Percentiles rank a stretch among this genome's conserved stretches.
phyloP scores from a whole-genome alignment of 257 asterid genomes.

The Misopates orontium region DNA sequence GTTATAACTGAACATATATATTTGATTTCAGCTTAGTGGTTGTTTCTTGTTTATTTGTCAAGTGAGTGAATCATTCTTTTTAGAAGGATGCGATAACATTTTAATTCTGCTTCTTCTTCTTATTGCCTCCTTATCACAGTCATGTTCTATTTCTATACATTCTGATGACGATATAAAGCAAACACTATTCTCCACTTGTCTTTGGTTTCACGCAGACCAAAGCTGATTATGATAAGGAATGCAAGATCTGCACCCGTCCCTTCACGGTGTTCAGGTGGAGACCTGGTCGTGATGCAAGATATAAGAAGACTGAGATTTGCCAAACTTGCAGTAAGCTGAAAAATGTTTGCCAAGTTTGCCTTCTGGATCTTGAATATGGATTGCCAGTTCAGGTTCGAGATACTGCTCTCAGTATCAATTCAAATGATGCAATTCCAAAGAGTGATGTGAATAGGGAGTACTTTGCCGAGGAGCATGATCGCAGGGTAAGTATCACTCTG shows the following conservation, averaged over 20 bases:
- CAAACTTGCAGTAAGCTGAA: slow-evolving; percentile 97
- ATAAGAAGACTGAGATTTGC: slow-evolving; percentile 90
- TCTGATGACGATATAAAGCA: neutral
- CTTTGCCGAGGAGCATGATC: slow-evolving; percentile 98
- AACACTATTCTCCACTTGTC: neutral
- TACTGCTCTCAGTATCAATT: slow-evolving; percentile 79
- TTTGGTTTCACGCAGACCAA: slow-evolving; percentile 58
- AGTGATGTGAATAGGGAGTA: slow-evolving; percentile 95
- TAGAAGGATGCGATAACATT: neutral
- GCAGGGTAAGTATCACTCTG: slow-evolving; percentile 53
- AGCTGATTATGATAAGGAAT: slow-evolving; percentile 94
- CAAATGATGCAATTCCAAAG: slow-evolving; percentile 94
- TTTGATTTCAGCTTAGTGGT: neutral
- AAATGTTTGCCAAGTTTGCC: slow-evolving; percentile 98
- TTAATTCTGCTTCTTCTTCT: neutral
- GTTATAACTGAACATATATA: neutral
- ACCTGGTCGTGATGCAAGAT: slow-evolving; percentile 99
- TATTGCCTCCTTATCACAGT: neutral
- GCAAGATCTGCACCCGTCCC: slow-evolving; percentile 97
- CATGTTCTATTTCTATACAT: neutral
- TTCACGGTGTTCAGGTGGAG: slow-evolving; percentile 98
- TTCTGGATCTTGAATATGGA: slow-evolving; percentile 95
- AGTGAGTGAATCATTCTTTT: neutral
- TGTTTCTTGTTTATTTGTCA: too few relatives aligned
- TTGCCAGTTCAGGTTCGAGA: slow-evolving; percentile 98